Conservation (phyloP, 2,329 filamentous ascomycete genomes). For the Cercospora brassicicola region DNA sequence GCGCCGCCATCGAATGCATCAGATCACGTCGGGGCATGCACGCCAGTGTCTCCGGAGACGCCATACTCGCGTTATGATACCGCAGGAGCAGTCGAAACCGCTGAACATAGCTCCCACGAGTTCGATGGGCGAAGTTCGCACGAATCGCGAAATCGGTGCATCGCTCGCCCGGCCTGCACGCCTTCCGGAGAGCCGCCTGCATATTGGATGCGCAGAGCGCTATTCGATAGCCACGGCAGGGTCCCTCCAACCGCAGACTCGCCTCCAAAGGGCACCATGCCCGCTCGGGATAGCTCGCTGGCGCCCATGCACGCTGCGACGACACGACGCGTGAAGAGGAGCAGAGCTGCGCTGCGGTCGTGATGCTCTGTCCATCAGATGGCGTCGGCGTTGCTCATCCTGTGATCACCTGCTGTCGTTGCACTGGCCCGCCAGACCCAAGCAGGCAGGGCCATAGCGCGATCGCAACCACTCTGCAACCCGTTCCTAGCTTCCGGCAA, state of each 20-base stretch:
- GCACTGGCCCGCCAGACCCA: constrained; percentile 11
- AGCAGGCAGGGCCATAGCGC: constrained; percentile 17
- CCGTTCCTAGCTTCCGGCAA: constrained; percentile 17
- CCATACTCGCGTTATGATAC: neutral
- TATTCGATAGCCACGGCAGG: constrained; percentile 21
- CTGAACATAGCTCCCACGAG: neutral
- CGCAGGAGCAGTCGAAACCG: neutral
- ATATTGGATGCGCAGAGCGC: neutral
- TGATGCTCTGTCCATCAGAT: constrained; percentile 19
- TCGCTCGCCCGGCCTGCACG: constrained; percentile 13
- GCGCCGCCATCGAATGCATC: neutral
- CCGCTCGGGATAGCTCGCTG: constrained; percentile 29
- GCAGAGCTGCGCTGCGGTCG: neutral
- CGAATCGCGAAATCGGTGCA: neutral
- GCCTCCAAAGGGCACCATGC: constrained; percentile 26
- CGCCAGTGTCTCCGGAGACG: neutral
- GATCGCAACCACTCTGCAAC: constrained; percentile 13
- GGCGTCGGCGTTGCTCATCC: constrained; percentile 12
- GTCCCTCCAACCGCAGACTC: constrained; percentile 27
- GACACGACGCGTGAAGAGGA: constrained; percentile 19
- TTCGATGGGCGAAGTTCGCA: neutral
- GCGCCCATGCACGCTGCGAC: constrained; percentile 25
- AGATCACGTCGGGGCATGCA: neutral
- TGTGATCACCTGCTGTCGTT: neutral
- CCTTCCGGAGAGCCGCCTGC: constrained; percentile 23